Evolutionary conservation across 1,284 basidiomycete genomes (phyloP).

Genomic region (Pseudomicrostroma phylloplanum): DNA sequence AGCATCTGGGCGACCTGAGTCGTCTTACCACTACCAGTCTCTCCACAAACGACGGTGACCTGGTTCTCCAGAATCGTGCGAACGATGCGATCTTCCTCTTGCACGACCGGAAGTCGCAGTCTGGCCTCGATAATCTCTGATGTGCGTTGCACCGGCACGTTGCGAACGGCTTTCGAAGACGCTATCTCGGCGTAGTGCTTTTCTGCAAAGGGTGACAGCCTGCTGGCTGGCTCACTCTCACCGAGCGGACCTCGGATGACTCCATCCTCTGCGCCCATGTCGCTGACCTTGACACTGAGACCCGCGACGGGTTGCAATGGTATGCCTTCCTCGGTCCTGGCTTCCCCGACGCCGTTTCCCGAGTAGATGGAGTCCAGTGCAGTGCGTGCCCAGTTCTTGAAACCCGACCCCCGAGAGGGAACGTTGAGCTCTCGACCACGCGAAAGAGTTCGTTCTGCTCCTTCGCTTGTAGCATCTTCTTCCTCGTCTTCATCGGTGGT

Average conservation of each 20-base stretch:
- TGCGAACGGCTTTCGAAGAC: slow-evolving; percentile 46
- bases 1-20: slow-evolving; percentile 93
- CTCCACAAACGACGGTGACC: slow-evolving; percentile 68
- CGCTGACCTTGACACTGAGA: slow-evolving; percentile 35
- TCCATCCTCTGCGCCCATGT: slow-evolving; percentile 43
- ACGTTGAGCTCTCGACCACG: slow-evolving; percentile 29
- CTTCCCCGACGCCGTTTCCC: slow-evolving; percentile 20
- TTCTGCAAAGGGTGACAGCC: slow-evolving; percentile 33
- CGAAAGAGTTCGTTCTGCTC: slow-evolving; percentile 10
- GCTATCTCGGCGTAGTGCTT: slow-evolving; percentile 20
- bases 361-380: slow-evolving; percentile 29
- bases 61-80: slow-evolving; percentile 81
- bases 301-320: slow-evolving; percentile 40
- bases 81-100: slow-evolving; percentile 90
- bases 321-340: slow-evolving; percentile 16
- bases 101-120: slow-evolving; percentile 76
- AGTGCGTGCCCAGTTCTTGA: slow-evolving; percentile 47
- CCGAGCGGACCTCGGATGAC: slow-evolving; percentile 46
- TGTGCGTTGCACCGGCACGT: slow-evolving; percentile 65
- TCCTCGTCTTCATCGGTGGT: slow-evolving; percentile 21
- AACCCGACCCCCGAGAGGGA: slow-evolving; percentile 30
- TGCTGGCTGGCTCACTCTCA: slow-evolving; percentile 21
- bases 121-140: slow-evolving; percentile 71
- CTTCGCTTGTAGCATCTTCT: slow-evolving; percentile 7
- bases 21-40: slow-evolving; percentile 96